Conservation (phyloP, 768 basidiomycete genomes). For the Phaffia australis region DNA sequence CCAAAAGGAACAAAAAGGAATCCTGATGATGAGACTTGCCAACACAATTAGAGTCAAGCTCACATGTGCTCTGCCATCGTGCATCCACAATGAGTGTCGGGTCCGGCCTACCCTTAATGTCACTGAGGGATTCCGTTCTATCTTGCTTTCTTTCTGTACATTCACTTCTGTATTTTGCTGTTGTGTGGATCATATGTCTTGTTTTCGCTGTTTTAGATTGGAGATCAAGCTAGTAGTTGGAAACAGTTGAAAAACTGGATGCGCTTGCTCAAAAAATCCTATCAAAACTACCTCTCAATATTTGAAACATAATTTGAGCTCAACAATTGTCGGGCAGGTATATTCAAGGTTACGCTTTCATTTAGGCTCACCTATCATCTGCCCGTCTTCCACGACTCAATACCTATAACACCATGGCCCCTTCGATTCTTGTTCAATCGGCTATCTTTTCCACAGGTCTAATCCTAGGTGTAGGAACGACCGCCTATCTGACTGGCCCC, state of each 20-base stretch:
- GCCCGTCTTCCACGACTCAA: not conserved
- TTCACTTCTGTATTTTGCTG: not conserved
- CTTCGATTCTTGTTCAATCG: conserved; percentile 29
- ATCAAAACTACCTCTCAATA: too few species aligned
- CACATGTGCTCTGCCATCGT: conserved; percentile 15
- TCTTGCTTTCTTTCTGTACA: not conserved
- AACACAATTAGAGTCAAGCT: conserved; percentile 26
- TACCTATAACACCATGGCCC: conserved; percentile 10
- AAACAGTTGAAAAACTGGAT: too few species aligned
- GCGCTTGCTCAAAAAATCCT: too few species aligned
- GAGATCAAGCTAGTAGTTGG: not conserved
- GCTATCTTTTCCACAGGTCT: conserved; percentile 70
- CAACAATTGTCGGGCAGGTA: too few species aligned
- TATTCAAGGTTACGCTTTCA: not conserved
- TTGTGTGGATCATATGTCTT: not conserved
- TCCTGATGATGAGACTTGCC: conserved; percentile 23
- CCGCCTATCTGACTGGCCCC: conserved; percentile 30
- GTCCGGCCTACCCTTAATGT: conserved; percentile 10
- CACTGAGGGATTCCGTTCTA: conserved; percentile 6
- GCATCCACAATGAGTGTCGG: conserved; percentile 13
- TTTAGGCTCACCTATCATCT: not conserved
- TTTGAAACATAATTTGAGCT: too few species aligned
- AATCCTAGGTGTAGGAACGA: conserved; percentile 60
- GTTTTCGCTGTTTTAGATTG: not conserved
- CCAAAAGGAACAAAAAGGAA: not conserved